These are phyloP conservation scores for Wickerhamiella slavikovae DNA, from an alignment of 805 yeast genomes.

Conservation along the genomic window DNA sequence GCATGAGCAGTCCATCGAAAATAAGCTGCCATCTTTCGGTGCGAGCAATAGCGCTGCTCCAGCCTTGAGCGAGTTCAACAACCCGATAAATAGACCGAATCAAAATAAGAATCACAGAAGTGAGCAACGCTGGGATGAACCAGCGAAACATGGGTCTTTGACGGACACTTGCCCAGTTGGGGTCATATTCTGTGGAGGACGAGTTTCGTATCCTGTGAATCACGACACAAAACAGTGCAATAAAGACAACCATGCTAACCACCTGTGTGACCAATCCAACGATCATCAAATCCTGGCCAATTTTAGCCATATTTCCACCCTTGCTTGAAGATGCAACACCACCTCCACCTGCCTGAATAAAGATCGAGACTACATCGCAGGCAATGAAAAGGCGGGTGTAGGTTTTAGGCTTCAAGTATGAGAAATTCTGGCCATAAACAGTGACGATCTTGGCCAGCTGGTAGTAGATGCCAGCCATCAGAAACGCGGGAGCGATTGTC, in stretches of 20 bases:
- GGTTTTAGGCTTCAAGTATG: slow-evolving; percentile 29
- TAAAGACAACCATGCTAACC: slow-evolving; percentile 39
- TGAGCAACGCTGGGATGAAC: slow-evolving; percentile 8
- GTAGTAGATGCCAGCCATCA: slow-evolving; percentile 69
- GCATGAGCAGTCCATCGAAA: slow-evolving; percentile 33
- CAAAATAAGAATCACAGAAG: slow-evolving; percentile 31
- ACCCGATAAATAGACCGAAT: slow-evolving; percentile 52
- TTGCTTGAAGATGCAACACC: slow-evolving; percentile 27
- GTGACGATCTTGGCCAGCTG: slow-evolving; percentile 46
- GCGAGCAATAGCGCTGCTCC: slow-evolving; percentile 39
- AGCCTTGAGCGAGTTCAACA: slow-evolving; percentile 47
- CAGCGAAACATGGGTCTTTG: slow-evolving; percentile 6
- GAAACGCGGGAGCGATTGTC: slow-evolving; percentile 64
- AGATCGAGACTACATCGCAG: slow-evolving; percentile 40
- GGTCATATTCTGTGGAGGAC: not conserved
- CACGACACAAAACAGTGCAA: slow-evolving; percentile 19
- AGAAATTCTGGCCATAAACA: slow-evolving; percentile 33
- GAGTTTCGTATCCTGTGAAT: not conserved
- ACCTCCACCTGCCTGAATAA: slow-evolving; percentile 43
- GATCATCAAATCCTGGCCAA: slow-evolving; percentile 43
- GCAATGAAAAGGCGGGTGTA: slow-evolving; percentile 39
- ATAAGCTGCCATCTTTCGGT: slow-evolving; percentile 35
- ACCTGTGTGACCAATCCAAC: slow-evolving; percentile 64
- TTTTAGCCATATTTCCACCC: slow-evolving; percentile 8
- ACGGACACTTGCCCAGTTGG: slow-evolving; percentile 1